These are phyloP conservation scores for Camelina laxa DNA, from an alignment of 345 rosid species.

Conservation along the genomic window DNA sequence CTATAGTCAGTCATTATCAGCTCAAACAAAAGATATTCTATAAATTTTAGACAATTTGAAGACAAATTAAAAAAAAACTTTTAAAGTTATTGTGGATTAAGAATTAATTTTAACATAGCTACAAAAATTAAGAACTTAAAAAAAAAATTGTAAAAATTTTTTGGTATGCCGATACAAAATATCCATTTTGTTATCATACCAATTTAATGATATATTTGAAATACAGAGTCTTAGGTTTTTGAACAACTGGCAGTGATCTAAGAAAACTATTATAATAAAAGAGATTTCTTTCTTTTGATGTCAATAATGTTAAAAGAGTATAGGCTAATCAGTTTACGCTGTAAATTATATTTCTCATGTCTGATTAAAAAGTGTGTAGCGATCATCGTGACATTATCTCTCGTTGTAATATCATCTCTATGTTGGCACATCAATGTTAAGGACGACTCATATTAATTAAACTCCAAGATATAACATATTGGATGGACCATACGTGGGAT, in stretches of 20 bases:
- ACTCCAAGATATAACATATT: conserved; percentile 43
- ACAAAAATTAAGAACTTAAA: too few relatives aligned
- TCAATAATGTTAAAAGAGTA: too few relatives aligned
- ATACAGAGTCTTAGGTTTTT: too few relatives aligned
- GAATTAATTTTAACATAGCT: not conserved
- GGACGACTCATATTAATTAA: conserved; percentile 42
- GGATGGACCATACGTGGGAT: conserved; percentile 43
- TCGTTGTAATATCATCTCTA: conserved; percentile 24
- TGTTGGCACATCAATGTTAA: conserved; percentile 40
- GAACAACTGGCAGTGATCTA: too few relatives aligned
- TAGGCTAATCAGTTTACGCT: not conserved
- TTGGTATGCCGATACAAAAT: too few relatives aligned
- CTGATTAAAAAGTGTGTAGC: not conserved
- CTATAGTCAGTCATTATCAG: not conserved
- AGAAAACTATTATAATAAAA: too few relatives aligned
- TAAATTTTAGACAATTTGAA: conserved; percentile 13
- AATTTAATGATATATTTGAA: too few relatives aligned
- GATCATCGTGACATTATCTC: conserved; percentile 1
- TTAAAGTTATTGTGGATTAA: not conserved
- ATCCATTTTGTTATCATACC: too few relatives aligned
- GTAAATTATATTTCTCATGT: not conserved
- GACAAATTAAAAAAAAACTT: not conserved
- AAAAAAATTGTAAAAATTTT: too few relatives aligned
- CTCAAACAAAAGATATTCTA: not conserved
- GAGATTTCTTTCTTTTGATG: too few relatives aligned